Percentiles rank a stretch among this genome's conserved stretches.
Conservation (phyloP, 495 filamentous ascomycete genomes). For the Xylaria grammica region DNA sequence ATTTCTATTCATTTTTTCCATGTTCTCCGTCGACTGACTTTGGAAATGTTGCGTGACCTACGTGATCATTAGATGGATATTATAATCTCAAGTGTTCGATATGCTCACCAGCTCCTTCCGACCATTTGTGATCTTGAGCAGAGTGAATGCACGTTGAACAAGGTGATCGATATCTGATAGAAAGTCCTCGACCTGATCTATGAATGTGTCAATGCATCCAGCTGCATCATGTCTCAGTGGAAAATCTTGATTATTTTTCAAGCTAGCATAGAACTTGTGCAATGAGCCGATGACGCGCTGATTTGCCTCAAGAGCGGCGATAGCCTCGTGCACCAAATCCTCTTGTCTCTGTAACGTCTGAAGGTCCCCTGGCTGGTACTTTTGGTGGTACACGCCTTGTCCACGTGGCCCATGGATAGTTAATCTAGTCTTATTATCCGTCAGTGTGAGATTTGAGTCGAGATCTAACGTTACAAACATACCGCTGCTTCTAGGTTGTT, state of each 20-base stretch:
- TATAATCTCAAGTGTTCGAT: neutral
- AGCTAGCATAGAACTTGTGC: constrained; percentile 34
- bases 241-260: constrained; percentile 37
- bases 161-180: constrained; percentile 44
- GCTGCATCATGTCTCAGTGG: constrained; percentile 10
- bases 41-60: constrained; percentile 43
- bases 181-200: constrained; percentile 41
- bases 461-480: neutral
- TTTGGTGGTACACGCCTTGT: neutral
- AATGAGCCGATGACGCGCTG: constrained; percentile 37
- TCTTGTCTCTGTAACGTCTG: constrained; percentile 38
- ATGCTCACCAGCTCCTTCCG: constrained; percentile 43
- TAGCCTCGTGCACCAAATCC: constrained; percentile 37
- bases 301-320: constrained; percentile 42
- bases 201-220: constrained; percentile 29
- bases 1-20: constrained; percentile 38
- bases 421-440: neutral
- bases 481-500: constrained; percentile 40
- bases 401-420: neutral
- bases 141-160: constrained; percentile 38
- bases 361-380: constrained; percentile 27
- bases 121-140: constrained; percentile 41
- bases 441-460: neutral
- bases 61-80: neutral
- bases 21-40: constrained; percentile 41